These are phyloP conservation scores for Taphrina communis DNA, from an alignment of 1,139 yeast species.

Conservation along the genomic window DNA sequence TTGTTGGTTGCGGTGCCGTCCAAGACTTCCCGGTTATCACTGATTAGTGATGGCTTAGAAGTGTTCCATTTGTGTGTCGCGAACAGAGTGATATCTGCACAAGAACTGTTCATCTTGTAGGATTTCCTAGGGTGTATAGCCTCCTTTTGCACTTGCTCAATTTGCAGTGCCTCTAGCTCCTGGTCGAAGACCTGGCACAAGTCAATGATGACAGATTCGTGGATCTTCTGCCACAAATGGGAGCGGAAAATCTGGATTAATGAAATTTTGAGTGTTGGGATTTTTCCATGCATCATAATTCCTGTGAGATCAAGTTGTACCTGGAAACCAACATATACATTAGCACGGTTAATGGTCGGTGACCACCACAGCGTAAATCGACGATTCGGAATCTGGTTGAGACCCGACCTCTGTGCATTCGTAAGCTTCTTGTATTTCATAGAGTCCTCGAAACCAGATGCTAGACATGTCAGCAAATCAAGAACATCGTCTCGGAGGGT, in stretches of 20 bases:
- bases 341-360: slow-evolving; percentile 96
- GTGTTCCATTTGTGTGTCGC: slow-evolving; percentile 85
- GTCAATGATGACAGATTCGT: slow-evolving; percentile 93
- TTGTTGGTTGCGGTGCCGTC: slow-evolving; percentile 63
- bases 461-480: slow-evolving; percentile 48
- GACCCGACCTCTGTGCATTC: slow-evolving; percentile 96
- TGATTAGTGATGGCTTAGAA: slow-evolving; percentile 77
- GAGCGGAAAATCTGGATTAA: slow-evolving; percentile 96
- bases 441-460: slow-evolving; percentile 95
- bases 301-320: slow-evolving; percentile 97
- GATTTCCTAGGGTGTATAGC: slow-evolving; percentile 97
- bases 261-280: slow-evolving; percentile 94
- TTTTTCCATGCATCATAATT: slow-evolving; percentile 94
- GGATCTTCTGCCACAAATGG: slow-evolving; percentile 98
- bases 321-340: slow-evolving; percentile 95
- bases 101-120: slow-evolving; percentile 93
- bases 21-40: slow-evolving; percentile 54
- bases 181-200: slow-evolving; percentile 89
- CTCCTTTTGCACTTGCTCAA: slow-evolving; percentile 86
- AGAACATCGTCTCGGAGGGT: slow-evolving; percentile 52
- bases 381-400: slow-evolving; percentile 96
- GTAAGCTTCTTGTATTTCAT: slow-evolving; percentile 92
- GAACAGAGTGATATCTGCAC: slow-evolving; percentile 84
- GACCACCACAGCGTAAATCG: slow-evolving; percentile 99
- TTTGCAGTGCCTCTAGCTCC: slow-evolving; percentile 80